Conservation (phyloP, 2,329 filamentous ascomycete genomes). For the Cryphonectria naterciae region DNA sequence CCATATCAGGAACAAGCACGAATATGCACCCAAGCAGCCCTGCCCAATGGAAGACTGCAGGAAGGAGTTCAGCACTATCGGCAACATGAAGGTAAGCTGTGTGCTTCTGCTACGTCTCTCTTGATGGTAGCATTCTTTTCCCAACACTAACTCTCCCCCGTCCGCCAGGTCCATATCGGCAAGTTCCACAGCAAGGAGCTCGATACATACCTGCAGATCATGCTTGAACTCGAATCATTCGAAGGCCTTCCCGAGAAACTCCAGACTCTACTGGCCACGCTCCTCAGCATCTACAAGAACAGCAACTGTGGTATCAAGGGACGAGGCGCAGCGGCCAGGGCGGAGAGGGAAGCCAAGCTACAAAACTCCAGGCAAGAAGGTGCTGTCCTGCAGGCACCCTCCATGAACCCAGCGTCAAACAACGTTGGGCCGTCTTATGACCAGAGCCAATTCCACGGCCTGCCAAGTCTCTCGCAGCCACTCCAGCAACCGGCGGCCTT, state of each 20-base stretch:
- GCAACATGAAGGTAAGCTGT: slow-evolving; percentile 79
- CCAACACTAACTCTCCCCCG: neutral
- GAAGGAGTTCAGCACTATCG: slow-evolving; percentile 87
- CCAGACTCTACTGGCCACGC: slow-evolving; percentile 81
- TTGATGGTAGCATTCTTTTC: neutral
- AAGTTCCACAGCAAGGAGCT: slow-evolving; percentile 22
- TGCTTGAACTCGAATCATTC: slow-evolving; percentile 7
- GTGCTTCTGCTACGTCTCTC: neutral
- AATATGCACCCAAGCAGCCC: slow-evolving; percentile 74
- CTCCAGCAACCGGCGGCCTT: slow-evolving; percentile 11
- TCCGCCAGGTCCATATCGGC: slow-evolving; percentile 23
- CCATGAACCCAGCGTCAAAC: slow-evolving; percentile 36
- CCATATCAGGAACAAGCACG: slow-evolving; percentile 76
- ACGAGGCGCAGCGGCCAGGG: slow-evolving; percentile 80
- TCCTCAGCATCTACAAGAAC: slow-evolving; percentile 90
- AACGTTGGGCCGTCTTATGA: slow-evolving; percentile 33
- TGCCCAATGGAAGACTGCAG: slow-evolving; percentile 83
- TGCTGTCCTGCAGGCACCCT: slow-evolving; percentile 25
- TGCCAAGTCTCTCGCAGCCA: slow-evolving; percentile 18
- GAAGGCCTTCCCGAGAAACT: slow-evolving; percentile 64
- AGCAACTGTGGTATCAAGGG: slow-evolving; percentile 99
- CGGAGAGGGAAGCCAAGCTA: slow-evolving; percentile 41
- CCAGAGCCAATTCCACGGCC: slow-evolving; percentile 18
- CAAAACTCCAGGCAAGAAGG: slow-evolving; percentile 5
- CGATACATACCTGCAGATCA: slow-evolving; percentile 8